phyloP scores from a whole-genome alignment of 345 rosid genomes.

The Kandelia obovata region DNA sequence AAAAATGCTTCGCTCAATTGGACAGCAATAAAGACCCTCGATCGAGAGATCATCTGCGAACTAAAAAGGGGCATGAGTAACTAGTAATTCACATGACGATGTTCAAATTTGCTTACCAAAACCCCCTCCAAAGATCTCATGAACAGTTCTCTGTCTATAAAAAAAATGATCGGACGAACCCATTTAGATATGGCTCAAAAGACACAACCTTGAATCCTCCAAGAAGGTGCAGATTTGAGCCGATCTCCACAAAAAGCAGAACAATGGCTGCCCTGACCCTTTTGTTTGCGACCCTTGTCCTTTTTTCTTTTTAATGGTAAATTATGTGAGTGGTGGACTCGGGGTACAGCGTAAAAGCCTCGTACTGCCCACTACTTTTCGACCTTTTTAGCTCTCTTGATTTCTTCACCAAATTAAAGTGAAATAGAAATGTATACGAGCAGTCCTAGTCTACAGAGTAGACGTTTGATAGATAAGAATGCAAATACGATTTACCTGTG shows the following conservation, averaged over 20 bases:
- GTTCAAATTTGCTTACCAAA: no score
- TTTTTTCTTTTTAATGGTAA: neutral
- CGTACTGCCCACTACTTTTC: slow-evolving; percentile 27
- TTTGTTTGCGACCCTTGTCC: neutral
- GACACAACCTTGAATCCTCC: slow-evolving; percentile 24
- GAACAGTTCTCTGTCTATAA: slow-evolving; percentile 58
- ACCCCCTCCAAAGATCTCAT: slow-evolving; percentile 83
- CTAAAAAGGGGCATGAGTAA: no score
- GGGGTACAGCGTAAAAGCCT: slow-evolving; percentile 64
- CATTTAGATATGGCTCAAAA: slow-evolving; percentile 36
- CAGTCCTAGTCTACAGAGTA: no score
- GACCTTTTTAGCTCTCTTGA: neutral
- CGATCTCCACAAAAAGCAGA: slow-evolving; percentile 16
- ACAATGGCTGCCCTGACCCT: slow-evolving; percentile 8
- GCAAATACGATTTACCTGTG: no score
- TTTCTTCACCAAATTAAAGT: no score
- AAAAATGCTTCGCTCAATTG: no score
- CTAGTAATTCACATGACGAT: no score
- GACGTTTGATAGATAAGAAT: no score
- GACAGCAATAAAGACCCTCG: no score
- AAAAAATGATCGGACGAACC: slow-evolving; percentile 57
- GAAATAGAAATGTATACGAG: no score
- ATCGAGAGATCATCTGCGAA: no score
- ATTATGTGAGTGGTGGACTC: slow-evolving; percentile 26
- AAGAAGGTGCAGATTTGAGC: slow-evolving; percentile 1